Conservation (phyloP, 192 early-diverging fungal genomes). For the Ambispora gerdemannii region DNA sequence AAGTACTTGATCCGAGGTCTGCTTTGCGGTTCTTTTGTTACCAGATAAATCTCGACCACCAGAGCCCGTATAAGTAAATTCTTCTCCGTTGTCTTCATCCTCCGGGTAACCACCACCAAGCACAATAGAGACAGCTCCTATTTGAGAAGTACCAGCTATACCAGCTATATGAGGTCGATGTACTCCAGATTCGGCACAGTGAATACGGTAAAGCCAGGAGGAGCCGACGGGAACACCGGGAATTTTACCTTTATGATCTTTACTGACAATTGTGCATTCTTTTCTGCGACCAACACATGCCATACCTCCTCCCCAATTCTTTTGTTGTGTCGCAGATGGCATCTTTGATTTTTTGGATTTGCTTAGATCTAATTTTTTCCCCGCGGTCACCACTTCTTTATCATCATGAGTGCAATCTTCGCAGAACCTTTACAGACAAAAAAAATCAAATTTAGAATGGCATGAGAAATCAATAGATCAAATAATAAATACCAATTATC, state of each 20-base stretch:
- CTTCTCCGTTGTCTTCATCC: slow-evolving; percentile 61
- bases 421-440: slow-evolving; percentile 33
- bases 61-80: slow-evolving; percentile 68
- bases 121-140: slow-evolving; percentile 59
- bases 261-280: slow-evolving; percentile 18
- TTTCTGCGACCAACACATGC: slow-evolving; percentile 48
- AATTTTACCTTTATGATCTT: slow-evolving; percentile 44
- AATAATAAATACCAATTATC: slow-evolving; percentile 46
- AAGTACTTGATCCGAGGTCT: slow-evolving; percentile 59
- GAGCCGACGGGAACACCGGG: slow-evolving; percentile 60
- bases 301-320: slow-evolving; percentile 57
- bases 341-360: slow-evolving; percentile 45
- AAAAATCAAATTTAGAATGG: slow-evolving; percentile 7
- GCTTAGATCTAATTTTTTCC: slow-evolving; percentile 39
- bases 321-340: slow-evolving; percentile 52
- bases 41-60: slow-evolving; percentile 52
- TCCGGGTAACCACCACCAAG: slow-evolving; percentile 63
- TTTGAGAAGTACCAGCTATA: slow-evolving; percentile 52
- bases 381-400: slow-evolving; percentile 37
- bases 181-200: slow-evolving; percentile 50
- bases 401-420: slow-evolving; percentile 48
- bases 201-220: slow-evolving; percentile 50
- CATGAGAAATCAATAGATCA: slow-evolving; percentile 10
- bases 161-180: slow-evolving; percentile 63
- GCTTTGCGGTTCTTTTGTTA: slow-evolving; percentile 54